Evolutionary conservation across 2,329 filamentous ascomycete species (phyloP).

Genomic region (Chaetothyriales sp.): DNA sequence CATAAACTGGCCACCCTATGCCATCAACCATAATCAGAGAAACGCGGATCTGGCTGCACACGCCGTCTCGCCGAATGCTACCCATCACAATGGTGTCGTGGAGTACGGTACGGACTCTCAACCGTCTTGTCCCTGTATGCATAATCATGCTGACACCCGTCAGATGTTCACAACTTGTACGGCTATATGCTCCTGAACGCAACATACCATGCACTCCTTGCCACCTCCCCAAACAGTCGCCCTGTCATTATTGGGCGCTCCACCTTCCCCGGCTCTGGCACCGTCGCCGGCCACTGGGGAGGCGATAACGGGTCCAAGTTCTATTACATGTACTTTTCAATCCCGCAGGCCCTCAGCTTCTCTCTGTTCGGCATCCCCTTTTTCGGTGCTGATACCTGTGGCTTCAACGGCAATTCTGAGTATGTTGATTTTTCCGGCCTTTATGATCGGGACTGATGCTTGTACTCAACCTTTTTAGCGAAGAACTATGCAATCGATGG

Average conservation of each 20-base stretch:
- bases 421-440: not conserved
- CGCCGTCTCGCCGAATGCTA: slow-evolving; percentile 62
- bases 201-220: slow-evolving; percentile 55
- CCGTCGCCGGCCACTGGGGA: slow-evolving; percentile 68
- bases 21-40: slow-evolving; percentile 52
- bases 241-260: slow-evolving; percentile 75
- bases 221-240: slow-evolving; percentile 50
- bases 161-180: slow-evolving; percentile 60
- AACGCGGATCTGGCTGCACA: slow-evolving; percentile 54
- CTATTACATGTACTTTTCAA: slow-evolving; percentile 60
- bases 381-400: slow-evolving; percentile 57
- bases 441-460: not conserved
- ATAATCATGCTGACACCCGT: slow-evolving; percentile 19
- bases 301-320: slow-evolving; percentile 59
- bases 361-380: slow-evolving; percentile 61
- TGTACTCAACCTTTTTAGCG: slow-evolving; percentile 10
- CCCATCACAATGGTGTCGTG: slow-evolving; percentile 53
- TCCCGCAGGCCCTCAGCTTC: slow-evolving; percentile 63
- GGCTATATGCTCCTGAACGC: slow-evolving; percentile 62
- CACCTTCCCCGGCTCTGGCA: slow-evolving; percentile 63
- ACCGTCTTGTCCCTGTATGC: not conserved
- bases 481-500: slow-evolving; percentile 59
- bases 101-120: slow-evolving; percentile 40
- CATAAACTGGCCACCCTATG: slow-evolving; percentile 60
- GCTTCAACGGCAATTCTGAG: slow-evolving; percentile 52